These are phyloP conservation scores for Carex arenaria DNA, from an alignment of 202 grass and related monocot species.

Conservation along the genomic window DNA sequence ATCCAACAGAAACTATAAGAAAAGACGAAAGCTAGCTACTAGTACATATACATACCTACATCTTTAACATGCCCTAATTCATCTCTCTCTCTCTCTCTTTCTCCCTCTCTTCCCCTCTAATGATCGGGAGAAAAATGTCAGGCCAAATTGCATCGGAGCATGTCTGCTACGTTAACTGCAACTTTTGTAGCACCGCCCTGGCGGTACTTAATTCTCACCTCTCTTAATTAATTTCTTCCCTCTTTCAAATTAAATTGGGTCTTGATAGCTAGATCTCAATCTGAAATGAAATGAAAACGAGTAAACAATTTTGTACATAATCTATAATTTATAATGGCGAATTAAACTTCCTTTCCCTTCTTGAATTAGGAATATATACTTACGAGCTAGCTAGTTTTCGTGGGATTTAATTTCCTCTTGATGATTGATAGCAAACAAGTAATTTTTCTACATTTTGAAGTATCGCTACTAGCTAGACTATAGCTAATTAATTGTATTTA, in stretches of 20 bases:
- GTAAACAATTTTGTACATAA: background rate
- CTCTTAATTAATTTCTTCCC: background rate
- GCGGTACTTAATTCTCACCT: constrained; percentile 39
- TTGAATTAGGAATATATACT: background rate
- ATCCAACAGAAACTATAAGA: background rate
- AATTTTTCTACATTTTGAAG: background rate
- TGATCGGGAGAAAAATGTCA: constrained; percentile 40
- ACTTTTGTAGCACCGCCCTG: constrained; percentile 88
- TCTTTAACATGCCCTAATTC: constrained; percentile 31
- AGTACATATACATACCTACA: background rate
- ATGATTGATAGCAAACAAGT: background rate
- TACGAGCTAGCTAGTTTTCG: background rate
- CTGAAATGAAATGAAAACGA: background rate
- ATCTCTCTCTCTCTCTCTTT: background rate
- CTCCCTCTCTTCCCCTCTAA: constrained; percentile 11
- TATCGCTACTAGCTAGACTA: background rate
- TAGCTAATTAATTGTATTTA: background rate
- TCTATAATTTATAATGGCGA: background rate
- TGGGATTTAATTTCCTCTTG: background rate
- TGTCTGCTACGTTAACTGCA: constrained; percentile 90
- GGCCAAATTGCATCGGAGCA: constrained; percentile 53
- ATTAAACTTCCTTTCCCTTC: background rate
- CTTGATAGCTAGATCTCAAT: background rate
- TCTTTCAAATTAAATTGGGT: background rate
- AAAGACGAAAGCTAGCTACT: constrained; percentile 17